Conservation (phyloP, 1,284 basidiomycete species). For the Microbotryomycetes sp. region DNA sequence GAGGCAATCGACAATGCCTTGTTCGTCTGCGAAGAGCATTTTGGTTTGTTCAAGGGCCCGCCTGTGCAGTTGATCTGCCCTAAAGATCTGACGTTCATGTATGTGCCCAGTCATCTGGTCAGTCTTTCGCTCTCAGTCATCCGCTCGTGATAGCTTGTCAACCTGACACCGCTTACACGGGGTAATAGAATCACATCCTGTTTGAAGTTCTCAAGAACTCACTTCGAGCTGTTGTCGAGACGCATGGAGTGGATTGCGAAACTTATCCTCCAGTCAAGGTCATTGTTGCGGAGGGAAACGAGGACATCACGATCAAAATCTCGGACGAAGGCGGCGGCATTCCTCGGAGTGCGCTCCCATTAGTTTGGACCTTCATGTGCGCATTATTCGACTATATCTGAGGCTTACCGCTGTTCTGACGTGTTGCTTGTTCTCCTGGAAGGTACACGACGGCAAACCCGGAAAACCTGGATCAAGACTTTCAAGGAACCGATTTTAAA, state of each 20-base stretch:
- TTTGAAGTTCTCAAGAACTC: conserved; percentile 99
- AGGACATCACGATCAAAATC: conserved; percentile 98
- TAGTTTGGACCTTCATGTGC: conserved; percentile 90
- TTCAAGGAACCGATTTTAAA: conserved; percentile 88
- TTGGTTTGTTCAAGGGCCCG: conserved; percentile 89
- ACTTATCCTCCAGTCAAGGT: conserved; percentile 94
- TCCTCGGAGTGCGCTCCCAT: conserved; percentile 79
- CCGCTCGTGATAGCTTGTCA: not conserved
- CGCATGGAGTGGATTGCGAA: conserved; percentile 76
- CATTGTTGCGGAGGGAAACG: conserved; percentile 85
- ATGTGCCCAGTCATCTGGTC: conserved; percentile 80
- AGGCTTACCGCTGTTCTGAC: not conserved
- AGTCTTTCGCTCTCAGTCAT: conserved; percentile 11
- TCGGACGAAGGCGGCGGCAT: conserved; percentile 95
- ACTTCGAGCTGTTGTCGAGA: conserved; percentile 90
- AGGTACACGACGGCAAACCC: conserved; percentile 96
- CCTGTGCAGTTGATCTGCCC: conserved; percentile 97
- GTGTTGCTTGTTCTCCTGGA: conserved; percentile 15
- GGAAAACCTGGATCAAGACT: conserved; percentile 77
- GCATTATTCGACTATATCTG: not conserved
- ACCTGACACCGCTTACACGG: conserved; percentile 21
- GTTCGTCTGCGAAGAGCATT: conserved; percentile 98
- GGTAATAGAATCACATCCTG: conserved; percentile 66
- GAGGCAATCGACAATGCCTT: conserved; percentile 98
- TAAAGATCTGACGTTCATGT: conserved; percentile 77